Base-by-base conservation (phyloP, 2,329 filamentous ascomycete species). In the Cladosporium velox region DNA sequence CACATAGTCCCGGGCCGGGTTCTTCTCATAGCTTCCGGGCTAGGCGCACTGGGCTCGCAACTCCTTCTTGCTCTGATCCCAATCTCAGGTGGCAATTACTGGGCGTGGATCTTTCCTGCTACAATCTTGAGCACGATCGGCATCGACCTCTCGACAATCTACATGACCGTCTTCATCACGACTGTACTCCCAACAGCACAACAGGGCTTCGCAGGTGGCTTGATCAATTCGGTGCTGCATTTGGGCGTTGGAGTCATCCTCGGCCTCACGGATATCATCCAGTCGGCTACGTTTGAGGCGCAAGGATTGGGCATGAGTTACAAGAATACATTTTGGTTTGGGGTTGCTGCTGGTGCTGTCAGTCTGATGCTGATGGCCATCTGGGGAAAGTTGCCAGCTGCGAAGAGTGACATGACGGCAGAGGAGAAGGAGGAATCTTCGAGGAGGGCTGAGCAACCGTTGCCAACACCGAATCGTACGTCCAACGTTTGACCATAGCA, bases 141-240 rank as follows among this genome's bases (percentile, higher is more conserved):
- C 24, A 87, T 92, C 66, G 91, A 93, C 71, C 87, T 92, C 63
- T 87, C 86, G 3, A 92, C 88, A 77, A 91, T 90, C 72, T 84
- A 92, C 1, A 86, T 87, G 28, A 92, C 90, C 71, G 85, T 93
- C 64, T 92, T 91, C 76, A 90, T 73, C 41, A 92, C 90, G 0
- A 92, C 90, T 0, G 86, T 85, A 28, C 81, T 92, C 68, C 88
- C 90, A 0, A 80, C 81, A 4, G 82, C 85, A n/a, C 82, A 87
- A 55, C 90, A 93, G 73, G 90, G 89, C 0, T 81, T 91, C 0
- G 90, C 90, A 0, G 89, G 90, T 1, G 90, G 87, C 0, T 76
- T 92, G 55, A 88, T 91, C 73, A 91, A 90, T 77, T 87, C 85
- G 58, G 78, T 91, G 1, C 75, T 92, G 30, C 90, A 91, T 71